Evolutionary conservation across 2,329 filamentous ascomycete genomes (phyloP).

Genomic region (Colletotrichum salicis): DNA sequence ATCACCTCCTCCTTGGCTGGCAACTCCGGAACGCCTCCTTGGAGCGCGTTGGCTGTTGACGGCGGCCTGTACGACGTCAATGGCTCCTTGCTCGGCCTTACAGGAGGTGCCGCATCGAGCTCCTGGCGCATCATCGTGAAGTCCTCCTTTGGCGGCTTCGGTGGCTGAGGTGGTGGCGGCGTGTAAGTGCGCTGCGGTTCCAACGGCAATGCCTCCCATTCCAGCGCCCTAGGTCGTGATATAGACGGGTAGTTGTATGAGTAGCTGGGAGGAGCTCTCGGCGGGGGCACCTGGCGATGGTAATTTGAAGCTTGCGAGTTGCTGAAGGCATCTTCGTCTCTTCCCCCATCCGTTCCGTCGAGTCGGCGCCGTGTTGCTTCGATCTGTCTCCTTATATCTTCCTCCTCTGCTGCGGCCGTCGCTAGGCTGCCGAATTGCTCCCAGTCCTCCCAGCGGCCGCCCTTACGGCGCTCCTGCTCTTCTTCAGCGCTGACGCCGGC

Average conservation of each 20-base stretch:
- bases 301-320: slow-evolving; percentile 39
- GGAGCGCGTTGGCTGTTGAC: slow-evolving; percentile 1
- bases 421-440: slow-evolving; percentile 37
- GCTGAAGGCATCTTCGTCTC: slow-evolving; percentile 34
- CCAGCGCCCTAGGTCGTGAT: slow-evolving; percentile 59
- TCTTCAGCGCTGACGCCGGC: slow-evolving; percentile 67
- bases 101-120: slow-evolving; percentile 28
- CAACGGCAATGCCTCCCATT: slow-evolving; percentile 49
- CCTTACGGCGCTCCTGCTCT: slow-evolving; percentile 63
- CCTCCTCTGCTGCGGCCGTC: slow-evolving; percentile 50
- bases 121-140: slow-evolving; percentile 15
- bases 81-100: slow-evolving; percentile 29
- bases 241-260: slow-evolving; percentile 69
- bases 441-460: slow-evolving; percentile 57
- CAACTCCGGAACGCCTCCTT: slow-evolving; percentile 41
- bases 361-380: slow-evolving; percentile 61
- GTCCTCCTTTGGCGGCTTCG: slow-evolving; percentile 46
- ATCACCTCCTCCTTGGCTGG: slow-evolving; percentile 49
- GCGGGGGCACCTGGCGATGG: slow-evolving; percentile 37
- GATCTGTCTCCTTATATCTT: slow-evolving; percentile 62
- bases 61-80: slow-evolving; percentile 16
- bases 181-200: slow-evolving; percentile 26
- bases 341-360: slow-evolving; percentile 47
- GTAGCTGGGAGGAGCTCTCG: slow-evolving; percentile 26
- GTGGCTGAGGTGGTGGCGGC: slow-evolving; percentile 44